These are phyloP conservation scores for Stephanodiscus triporus DNA, from an alignment of 108 stramenopile species.

Conservation along the genomic window DNA sequence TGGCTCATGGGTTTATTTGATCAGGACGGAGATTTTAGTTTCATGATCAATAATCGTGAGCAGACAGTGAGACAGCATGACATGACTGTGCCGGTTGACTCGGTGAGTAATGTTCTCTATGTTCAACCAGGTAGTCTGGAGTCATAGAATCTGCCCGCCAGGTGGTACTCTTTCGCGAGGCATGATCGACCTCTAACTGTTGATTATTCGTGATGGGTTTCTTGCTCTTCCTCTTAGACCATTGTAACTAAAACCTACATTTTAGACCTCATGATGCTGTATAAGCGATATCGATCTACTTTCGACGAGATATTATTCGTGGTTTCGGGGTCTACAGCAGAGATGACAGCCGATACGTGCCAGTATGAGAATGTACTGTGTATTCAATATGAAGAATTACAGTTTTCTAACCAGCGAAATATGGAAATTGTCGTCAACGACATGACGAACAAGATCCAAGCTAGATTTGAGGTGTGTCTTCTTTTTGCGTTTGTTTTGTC, in stretches of 20 bases:
- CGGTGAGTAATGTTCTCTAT: constrained; percentile 3
- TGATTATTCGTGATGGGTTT: neutral
- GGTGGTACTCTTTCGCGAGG: neutral
- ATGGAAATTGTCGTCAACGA: constrained; percentile 21
- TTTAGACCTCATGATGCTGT: constrained; percentile 23
- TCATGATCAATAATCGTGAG: constrained; percentile 21
- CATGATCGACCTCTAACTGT: neutral
- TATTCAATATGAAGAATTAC: constrained; percentile 33
- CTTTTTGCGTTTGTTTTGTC: neutral
- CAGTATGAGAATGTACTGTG: constrained; percentile 41
- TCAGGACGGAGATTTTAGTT: constrained; percentile 28
- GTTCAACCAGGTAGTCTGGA: neutral
- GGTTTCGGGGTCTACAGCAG: constrained; percentile 15
- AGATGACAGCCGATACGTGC: constrained; percentile 26
- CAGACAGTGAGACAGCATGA: constrained; percentile 24
- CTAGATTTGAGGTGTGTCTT: constrained; percentile 14
- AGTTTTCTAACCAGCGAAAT: constrained; percentile 9
- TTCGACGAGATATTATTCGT: constrained; percentile 43
- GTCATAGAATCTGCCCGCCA: neutral
- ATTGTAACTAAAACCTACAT: constrained; percentile 31
- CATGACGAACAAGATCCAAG: constrained; percentile 14
- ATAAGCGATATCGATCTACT: constrained; percentile 11
- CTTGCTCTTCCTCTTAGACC: neutral
- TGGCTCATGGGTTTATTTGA: constrained; percentile 43
- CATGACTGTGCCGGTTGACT: constrained; percentile 14